Conservation (phyloP, 164 flowering plant species). For the Magnolia changhungtana region DNA sequence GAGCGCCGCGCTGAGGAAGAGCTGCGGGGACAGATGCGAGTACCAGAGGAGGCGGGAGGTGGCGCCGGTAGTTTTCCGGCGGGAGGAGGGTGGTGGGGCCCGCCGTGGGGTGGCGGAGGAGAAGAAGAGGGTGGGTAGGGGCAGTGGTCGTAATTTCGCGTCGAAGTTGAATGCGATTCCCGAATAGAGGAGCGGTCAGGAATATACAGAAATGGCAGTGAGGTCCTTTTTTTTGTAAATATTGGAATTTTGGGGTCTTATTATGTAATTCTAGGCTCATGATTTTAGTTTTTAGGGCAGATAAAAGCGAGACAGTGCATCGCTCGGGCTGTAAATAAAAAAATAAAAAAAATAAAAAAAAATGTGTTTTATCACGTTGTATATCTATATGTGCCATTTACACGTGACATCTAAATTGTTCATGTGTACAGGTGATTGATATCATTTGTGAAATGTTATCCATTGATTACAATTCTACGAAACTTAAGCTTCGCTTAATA, state of each 20-base stretch:
- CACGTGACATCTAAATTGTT: no score
- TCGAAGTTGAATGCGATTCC: constrained; percentile 28
- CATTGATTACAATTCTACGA: no score
- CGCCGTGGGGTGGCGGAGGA: constrained; percentile 16
- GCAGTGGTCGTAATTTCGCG: constrained; percentile 16
- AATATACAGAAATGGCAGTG: not conserved
- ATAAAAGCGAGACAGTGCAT: no score
- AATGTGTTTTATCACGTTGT: no score
- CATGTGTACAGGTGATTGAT: no score
- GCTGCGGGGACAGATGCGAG: constrained; percentile 5
- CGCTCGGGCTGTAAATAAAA: no score
- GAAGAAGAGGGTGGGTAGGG: constrained; percentile 4
- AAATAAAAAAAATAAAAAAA: no score
- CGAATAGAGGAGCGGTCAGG: constrained; percentile 17
- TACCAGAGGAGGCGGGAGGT: constrained; percentile 8
- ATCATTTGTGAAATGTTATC: no score
- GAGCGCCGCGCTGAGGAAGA: constrained; percentile 43
- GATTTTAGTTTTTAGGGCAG: no score
- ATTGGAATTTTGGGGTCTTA: constrained; percentile 1
- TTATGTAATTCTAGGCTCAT: not conserved
- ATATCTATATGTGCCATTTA: no score
- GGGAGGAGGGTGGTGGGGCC: constrained; percentile 6
- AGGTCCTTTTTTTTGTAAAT: not conserved
- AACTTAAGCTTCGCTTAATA: no score
- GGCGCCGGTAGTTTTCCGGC: not conserved